Base-by-base conservation (phyloP, 805 yeast species). In the Candida boidinii region DNA sequence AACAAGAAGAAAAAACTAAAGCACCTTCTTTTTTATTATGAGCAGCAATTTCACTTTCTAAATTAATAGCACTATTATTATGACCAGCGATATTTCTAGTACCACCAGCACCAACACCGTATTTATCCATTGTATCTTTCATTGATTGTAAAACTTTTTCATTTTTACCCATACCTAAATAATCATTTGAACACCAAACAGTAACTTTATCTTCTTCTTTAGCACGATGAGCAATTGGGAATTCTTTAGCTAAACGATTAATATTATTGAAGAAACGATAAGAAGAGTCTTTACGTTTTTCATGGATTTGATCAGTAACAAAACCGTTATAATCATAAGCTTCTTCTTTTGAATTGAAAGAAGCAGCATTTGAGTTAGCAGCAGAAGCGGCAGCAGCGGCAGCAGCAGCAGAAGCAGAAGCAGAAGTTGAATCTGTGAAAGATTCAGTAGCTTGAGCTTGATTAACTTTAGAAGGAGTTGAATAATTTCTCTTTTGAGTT, bases 71-170 rank as follows among this genome's bases (percentile, higher is more conserved):
- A 48, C 82, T 90, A 38, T 64, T 59, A 59, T 92, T 92, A 59
- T 92, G 98, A 41, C 99, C 99, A 2, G 99, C 98, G 56, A 92
- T 92, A 63, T 92, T 92, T 53, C 99, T 74, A 30, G 99, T 92
- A 46, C 99, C 99, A 53, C 99, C 99, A 7, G 99, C 95, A 48
- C 99, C 99, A 4, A 95, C 82, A 49, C 99, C 99, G 56, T 92
- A 92, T 63, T 73, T 76, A 48, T 81, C 82, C 57, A 92, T 69
- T 13, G 94, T 78, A 30, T 66, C 55, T 46, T 80, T 79, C 90
- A 90, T 92, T 35, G 76, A 76, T 13, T 72, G 62, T 38, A 86
- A 62, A 28, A 90, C 90, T 41, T 69, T 64, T 41, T 70, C 70
- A 55, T 90, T 83, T 50, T 75, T 77, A 33, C 96, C 90, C 92